Evolutionary conservation across 305 asterid species (phyloP), one percentile per base, ranked within the genome.

Genomic region (Ajuga reptans): DNA sequence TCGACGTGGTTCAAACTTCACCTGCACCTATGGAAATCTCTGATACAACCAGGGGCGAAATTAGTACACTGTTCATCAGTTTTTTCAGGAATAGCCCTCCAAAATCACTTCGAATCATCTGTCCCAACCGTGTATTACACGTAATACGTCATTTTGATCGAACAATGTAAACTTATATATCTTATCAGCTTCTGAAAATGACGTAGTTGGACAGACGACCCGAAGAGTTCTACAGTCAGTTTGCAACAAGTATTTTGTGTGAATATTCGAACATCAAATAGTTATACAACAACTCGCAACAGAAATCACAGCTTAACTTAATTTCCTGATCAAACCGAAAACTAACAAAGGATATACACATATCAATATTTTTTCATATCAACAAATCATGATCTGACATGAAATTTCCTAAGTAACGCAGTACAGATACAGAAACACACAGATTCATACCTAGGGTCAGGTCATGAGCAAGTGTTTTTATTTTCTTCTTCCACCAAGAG

Each of bases 11-110:
- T 41, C 50, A 50, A 24, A 47, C 62, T 60, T 75, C 42, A 65
- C 5, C 14, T 15, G 42, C 47, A 39, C 68, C 78, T 78, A 66
- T 49, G 66, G 51, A 74, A 68, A 65, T n/a, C 24, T n/a, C 54
- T 12, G 12, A 1, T 3, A 12, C 34, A 14, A 39, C 21, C n/a
- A n/a, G n/a, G n/a, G n/a, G n/a, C n/a, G n/a, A n/a, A n/a, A n/a
- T n/a, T n/a, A n/a, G n/a, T n/a, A n/a, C n/a, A n/a, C n/a, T n/a
- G n/a, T n/a, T n/a, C n/a, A 10, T 33, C 8, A 15, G 9, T 9
- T 27, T 56, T 43, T 57, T 8, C 18, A 64, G 14, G n/a, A 7
- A 10, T 16, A 18, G 7, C 21, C 27, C 24, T 39, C 17, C 4
- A 33, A 27, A 29, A 21, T 33, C 8, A 36, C 8, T 12, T 7